Evolutionary conservation across 768 basidiomycete species (phyloP).

Genomic region (Leccinum barrowsii): DNA sequence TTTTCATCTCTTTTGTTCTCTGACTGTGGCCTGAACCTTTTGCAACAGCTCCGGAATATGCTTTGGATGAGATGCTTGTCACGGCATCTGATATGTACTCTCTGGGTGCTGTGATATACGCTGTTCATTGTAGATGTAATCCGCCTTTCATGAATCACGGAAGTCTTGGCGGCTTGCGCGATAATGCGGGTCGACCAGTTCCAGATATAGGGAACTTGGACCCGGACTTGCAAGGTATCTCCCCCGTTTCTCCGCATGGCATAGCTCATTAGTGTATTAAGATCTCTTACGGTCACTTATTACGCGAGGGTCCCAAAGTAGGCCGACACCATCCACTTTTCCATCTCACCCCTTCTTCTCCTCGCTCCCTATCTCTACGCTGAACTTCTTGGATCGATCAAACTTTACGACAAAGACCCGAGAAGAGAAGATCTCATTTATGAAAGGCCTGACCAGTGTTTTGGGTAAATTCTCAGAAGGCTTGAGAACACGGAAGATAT

Average conservation of each 20-base stretch:
- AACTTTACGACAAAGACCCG: conserved; percentile 91
- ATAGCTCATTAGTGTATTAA: conserved; percentile 10
- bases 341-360: conserved; percentile 91
- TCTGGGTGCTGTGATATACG: conserved; percentile 86
- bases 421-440: conserved; percentile 95
- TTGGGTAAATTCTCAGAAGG: conserved; percentile 86
- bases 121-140: conserved; percentile 84
- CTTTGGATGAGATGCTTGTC: conserved; percentile 79
- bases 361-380: conserved; percentile 89
- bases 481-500: conserved; percentile 79
- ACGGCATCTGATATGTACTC: conserved; percentile 93
- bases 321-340: conserved; percentile 77
- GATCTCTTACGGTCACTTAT: conserved; percentile 78
- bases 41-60: conserved; percentile 84
- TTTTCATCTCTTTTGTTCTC: neutral
- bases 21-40: conserved; percentile 1
- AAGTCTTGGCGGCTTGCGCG: conserved; percentile 64
- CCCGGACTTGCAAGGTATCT: conserved; percentile 65
- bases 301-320: conserved; percentile 66
- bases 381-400: conserved; percentile 94
- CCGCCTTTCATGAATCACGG: conserved; percentile 88
- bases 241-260: neutral
- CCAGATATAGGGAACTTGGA: conserved; percentile 66
- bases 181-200: conserved; percentile 61
- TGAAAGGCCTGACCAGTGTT: conserved; percentile 83